These are phyloP conservation scores for Ustanciosporium gigantosporum DNA, from an alignment of 1,284 basidiomycete species.

Conservation along the genomic window DNA sequence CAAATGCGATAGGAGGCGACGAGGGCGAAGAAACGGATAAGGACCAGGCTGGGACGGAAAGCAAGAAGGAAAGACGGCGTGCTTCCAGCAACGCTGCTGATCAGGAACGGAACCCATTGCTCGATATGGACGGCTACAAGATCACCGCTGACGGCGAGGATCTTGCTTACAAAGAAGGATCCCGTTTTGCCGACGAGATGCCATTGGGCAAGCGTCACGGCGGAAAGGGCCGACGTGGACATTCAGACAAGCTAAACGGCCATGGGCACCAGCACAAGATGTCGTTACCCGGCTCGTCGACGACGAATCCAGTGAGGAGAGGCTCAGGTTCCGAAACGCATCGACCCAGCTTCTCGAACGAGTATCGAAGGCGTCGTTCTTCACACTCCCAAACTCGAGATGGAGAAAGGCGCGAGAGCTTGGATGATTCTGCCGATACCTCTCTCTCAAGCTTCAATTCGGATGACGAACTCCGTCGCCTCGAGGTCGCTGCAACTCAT, in stretches of 20 bases:
- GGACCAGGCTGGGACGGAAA: conserved; percentile 1
- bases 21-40: conserved; percentile 12
- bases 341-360: conserved; percentile 29
- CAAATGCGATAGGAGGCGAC: conserved; percentile 12
- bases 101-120: too few relatives aligned
- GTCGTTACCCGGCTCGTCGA: conserved; percentile 16
- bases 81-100: too few relatives aligned
- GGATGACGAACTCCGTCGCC: conserved; percentile 1
- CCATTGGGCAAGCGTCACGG: conserved; percentile 52
- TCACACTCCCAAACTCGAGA: conserved; percentile 9
- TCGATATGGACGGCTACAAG: conserved; percentile 61
- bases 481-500: conserved; percentile 4
- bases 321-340: conserved; percentile 25
- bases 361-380: conserved; percentile 10
- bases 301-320: conserved; percentile 14
- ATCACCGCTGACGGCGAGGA: conserved; percentile 54
- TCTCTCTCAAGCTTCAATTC: conserved; percentile 10
- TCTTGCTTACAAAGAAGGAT: conserved; percentile 46
- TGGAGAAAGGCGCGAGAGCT: conserved; percentile 15
- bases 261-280: conserved; percentile 32
- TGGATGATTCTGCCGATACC: conserved; percentile 19
- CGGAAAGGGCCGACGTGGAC: conserved; percentile 46
- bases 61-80: conserved; percentile 19
- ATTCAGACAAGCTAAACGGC: conserved; percentile 22
- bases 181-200: conserved; percentile 56